Base-by-base conservation (phyloP, 1,284 basidiomycete genomes). In the Trichosporon sp. region DNA sequence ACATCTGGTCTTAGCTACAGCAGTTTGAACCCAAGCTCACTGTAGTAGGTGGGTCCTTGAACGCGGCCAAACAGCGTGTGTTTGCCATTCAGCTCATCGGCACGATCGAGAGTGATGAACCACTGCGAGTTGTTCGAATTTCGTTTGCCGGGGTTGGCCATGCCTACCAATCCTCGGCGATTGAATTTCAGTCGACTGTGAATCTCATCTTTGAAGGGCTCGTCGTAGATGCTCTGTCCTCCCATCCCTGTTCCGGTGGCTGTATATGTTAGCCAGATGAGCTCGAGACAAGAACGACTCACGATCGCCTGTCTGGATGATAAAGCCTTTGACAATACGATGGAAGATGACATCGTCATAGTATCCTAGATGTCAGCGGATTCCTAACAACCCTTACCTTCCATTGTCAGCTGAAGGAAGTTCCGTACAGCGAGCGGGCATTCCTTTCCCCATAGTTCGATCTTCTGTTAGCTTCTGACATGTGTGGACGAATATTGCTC, bases 391-490 rank as follows among this genome's bases (percentile, higher is more conserved):
- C 16, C 83, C 87, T 70, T 72, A 90, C 91, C 93, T 83, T 95
- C 93, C 85, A 96, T 89, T 0, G 90, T 87, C 32, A 95, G 83
- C 16, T 90, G 87, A 57, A 97, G 83, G 78, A 95, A 93, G 82
- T 98, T 99, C 49, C 94, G 86, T 74, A 91, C 95, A 76, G 96
- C 85, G 81, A 91, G 92, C 0, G 95, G 95, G 19, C 91, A 87
- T 86, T 99, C 93, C 82, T 92, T 93, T 19, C 91, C 87, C 93
- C 95, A 99, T 61, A 99, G 83, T 76, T 98, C 95, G 56, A 98
- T 88, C 75, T 83, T 68, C 23, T 16, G 37, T 65, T 31, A 68
- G 64, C 56, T 27, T n/a, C 34, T 31, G 0, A 6, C 9, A 11
- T 54, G 19, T n/a, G n/a, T n/a, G n/a, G n/a, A n/a, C n/a, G n/a